A percentile compares a stretch with the other conserved stretches of the same genome.
Evolutionary conservation across 148 eudicot species (phyloP).

Genomic region (Rhododendron griersonianum): DNA sequence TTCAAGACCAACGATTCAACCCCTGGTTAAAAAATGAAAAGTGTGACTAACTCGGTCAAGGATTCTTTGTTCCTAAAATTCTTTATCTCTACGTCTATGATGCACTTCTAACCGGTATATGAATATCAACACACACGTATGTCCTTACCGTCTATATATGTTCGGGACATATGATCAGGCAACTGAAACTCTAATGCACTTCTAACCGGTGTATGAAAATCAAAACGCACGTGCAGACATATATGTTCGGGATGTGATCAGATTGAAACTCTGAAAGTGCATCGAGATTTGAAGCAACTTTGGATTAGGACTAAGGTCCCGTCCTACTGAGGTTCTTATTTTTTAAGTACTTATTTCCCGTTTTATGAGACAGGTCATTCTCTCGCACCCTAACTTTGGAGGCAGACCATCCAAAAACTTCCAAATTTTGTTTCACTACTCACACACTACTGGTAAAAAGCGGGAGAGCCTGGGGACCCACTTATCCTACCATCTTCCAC

Average conservation of each 20-base stretch:
- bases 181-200: too few species aligned
- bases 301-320: background rate
- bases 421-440: background rate
- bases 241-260: too few species aligned
- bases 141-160: too few species aligned
- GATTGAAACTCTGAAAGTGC: background rate
- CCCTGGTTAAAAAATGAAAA: background rate
- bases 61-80: background rate
- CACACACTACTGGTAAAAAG: background rate
- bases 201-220: too few species aligned
- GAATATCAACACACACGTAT: background rate
- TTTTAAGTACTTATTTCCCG: too few species aligned
- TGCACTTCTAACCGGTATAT: background rate
- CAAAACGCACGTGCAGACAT: too few species aligned
- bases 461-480: conserved; percentile 7
- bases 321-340: too few species aligned
- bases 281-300: background rate
- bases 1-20: background rate
- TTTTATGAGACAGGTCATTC: too few species aligned
- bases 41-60: background rate
- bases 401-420: background rate
- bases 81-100: background rate
- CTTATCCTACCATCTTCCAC: conserved; percentile 39
- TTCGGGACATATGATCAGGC: background rate
- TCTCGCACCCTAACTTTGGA: background rate